Evolutionary conservation across 257 asterid genomes (phyloP).

Genomic region (Anisodus acutangulus): DNA sequence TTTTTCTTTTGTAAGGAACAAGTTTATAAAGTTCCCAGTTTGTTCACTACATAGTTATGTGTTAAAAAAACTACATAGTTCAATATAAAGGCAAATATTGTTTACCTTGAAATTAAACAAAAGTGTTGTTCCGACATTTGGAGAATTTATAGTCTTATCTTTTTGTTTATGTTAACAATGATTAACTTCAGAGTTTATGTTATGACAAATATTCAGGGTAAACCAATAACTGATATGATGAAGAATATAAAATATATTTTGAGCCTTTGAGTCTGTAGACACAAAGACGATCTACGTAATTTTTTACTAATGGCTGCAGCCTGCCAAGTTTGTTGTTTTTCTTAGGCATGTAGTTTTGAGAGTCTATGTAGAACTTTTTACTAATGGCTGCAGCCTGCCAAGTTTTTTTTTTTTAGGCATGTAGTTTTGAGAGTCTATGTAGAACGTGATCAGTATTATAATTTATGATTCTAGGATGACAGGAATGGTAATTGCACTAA

Average conservation of each 20-base stretch:
- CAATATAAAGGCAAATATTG: neutral
- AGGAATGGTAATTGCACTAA: neutral
- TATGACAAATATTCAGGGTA: neutral
- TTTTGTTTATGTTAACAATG: neutral
- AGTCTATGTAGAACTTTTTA: constrained; percentile 1
- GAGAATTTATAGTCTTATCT: neutral
- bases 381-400: neutral
- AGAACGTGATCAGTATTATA: neutral
- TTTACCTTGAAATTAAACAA: neutral
- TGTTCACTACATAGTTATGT: neutral
- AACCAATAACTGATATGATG: neutral
- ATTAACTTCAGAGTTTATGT: neutral
- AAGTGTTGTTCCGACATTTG: neutral
- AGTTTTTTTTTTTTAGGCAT: neutral
- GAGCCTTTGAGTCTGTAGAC: neutral
- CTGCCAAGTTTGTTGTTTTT: neutral
- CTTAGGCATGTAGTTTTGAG: neutral
- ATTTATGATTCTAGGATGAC: neutral
- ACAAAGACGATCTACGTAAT: neutral
- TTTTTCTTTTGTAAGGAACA: neutral
- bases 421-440: neutral
- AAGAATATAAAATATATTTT: neutral
- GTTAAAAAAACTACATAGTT: neutral
- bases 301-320: neutral
- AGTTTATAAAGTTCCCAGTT: constrained; percentile 19